Conservation (phyloP, 306 rosid genomes). For the barrel medic (Medicago truncatula) region DNA sequence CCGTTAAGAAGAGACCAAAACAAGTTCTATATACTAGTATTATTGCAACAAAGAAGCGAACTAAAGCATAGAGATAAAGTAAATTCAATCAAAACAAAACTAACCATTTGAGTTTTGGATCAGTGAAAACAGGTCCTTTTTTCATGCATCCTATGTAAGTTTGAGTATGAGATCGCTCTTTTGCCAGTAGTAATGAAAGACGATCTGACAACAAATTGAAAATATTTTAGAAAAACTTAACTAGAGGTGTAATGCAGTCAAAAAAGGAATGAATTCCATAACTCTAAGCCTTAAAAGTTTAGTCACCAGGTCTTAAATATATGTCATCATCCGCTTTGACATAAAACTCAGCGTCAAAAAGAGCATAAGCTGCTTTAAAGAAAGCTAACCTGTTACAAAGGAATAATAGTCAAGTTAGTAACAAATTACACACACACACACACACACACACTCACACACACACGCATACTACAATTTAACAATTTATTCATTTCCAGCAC, state of each 20-base stretch:
- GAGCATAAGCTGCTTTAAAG: constrained; percentile 96
- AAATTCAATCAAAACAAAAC: constrained; percentile 35
- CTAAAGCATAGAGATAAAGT: background rate
- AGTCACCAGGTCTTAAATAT: constrained; percentile 90
- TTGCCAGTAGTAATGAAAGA: constrained; percentile 80
- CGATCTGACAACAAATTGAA: constrained; percentile 61
- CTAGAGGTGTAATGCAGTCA: constrained; percentile 13
- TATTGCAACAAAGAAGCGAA: background rate
- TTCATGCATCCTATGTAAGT: constrained; percentile 99
- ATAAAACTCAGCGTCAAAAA: constrained; percentile 81
- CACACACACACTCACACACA: too few species aligned
- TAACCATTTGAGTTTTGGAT: constrained; percentile 94
- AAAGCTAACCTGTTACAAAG: constrained; percentile 77
- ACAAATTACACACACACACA: background rate
- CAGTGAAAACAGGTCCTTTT: constrained; percentile 95
- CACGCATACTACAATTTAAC: background rate
- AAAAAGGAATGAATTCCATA: constrained; percentile 11
- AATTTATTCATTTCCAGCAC: constrained; percentile 50
- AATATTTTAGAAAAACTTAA: background rate
- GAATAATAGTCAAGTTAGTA: constrained; percentile 35
- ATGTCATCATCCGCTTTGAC: constrained; percentile 98
- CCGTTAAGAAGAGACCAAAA: constrained; percentile 24
- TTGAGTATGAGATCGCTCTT: constrained; percentile 83
- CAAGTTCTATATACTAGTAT: constrained; percentile 10
- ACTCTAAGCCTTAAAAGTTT: background rate